phyloP scores from a whole-genome alignment of 2,329 filamentous ascomycete genomes.

The Colletotrichum sp. region DNA sequence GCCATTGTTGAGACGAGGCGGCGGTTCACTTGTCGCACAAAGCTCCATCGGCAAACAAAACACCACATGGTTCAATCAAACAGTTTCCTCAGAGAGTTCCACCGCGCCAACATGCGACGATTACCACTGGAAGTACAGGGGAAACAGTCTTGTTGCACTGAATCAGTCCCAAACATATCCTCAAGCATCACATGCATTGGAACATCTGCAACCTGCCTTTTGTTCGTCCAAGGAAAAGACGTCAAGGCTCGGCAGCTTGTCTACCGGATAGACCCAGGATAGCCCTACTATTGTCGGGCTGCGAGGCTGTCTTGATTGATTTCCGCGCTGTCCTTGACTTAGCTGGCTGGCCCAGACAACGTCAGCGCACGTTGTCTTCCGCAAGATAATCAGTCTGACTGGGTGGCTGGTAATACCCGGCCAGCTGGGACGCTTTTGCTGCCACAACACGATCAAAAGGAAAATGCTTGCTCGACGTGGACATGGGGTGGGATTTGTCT shows the following conservation, averaged over 20 bases:
- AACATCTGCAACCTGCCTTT: background rate
- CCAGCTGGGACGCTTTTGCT: background rate
- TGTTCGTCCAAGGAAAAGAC: background rate
- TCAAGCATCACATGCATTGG: background rate
- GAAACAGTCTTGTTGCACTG: background rate
- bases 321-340: background rate
- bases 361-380: background rate
- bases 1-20: slow-evolving; percentile 7
- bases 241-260: background rate
- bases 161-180: background rate
- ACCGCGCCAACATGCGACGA: background rate
- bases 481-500: background rate
- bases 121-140: background rate
- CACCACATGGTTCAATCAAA: slow-evolving; percentile 7
- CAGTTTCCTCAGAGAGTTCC: background rate
- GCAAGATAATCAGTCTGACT: background rate
- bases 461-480: background rate
- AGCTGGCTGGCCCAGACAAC: background rate
- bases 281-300: background rate
- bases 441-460: background rate
- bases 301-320: background rate
- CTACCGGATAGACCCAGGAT: background rate
- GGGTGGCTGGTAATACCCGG: background rate
- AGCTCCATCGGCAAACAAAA: slow-evolving; percentile 6
- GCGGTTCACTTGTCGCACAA: background rate